Evolutionary conservation across 2,329 filamentous ascomycete genomes (phyloP).

Genomic region (Coleophoma cylindrospora): DNA sequence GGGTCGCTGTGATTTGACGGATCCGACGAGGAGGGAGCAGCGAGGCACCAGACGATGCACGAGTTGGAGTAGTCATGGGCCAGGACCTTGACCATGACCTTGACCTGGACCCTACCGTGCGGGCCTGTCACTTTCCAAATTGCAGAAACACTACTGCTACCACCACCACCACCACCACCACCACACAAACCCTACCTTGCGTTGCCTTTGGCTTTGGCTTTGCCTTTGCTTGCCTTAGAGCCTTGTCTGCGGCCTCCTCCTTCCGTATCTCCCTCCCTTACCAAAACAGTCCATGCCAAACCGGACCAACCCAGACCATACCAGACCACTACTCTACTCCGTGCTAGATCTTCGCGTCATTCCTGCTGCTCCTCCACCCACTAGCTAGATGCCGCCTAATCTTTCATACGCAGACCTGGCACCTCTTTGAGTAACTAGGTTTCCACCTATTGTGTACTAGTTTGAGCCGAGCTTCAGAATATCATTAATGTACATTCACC

Average conservation of each 20-base stretch:
- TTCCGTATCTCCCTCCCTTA: constrained; percentile 9
- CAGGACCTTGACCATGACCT: constrained; percentile 5
- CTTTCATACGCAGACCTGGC: neutral
- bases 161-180: neutral
- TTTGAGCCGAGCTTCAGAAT: constrained; percentile 1
- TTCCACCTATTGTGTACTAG: constrained; percentile 2
- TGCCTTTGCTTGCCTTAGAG: neutral
- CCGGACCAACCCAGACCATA: too few species aligned
- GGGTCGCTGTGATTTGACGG: too few species aligned
- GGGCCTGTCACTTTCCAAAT: constrained; percentile 9
- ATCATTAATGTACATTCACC: neutral
- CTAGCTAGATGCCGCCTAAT: neutral
- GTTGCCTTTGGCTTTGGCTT: neutral
- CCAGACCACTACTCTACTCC: too few species aligned
- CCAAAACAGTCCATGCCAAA: neutral
- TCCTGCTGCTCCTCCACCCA: neutral
- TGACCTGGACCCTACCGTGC: constrained; percentile 10
- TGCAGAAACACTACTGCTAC: constrained; percentile 4
- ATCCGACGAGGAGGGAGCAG: too few species aligned
- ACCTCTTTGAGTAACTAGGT: constrained; percentile 1
- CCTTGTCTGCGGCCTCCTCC: constrained; percentile 4
- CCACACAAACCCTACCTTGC: neutral
- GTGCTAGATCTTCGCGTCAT: constrained; percentile 1
- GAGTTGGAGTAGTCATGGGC: too few species aligned
- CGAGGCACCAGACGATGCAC: too few species aligned